phyloP scores from a whole-genome alignment of 2,329 filamentous ascomycete species.

The Fusarium nodosum region DNA sequence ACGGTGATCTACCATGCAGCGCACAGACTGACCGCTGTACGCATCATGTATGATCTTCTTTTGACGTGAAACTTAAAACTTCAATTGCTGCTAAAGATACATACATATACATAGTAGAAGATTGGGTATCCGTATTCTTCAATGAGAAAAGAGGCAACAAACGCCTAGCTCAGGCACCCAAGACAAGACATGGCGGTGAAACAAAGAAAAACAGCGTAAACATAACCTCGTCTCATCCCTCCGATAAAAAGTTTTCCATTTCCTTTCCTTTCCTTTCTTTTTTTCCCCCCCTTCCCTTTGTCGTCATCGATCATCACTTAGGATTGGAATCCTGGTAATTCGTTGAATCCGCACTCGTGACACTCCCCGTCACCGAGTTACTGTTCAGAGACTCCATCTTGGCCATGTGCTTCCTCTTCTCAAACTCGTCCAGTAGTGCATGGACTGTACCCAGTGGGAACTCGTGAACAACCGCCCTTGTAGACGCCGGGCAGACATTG shows the following conservation, averaged over 20 bases:
- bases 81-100: background rate
- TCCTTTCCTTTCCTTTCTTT: background rate
- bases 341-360: constrained; percentile 26
- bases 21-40: constrained; percentile 2
- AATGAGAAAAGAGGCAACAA: constrained; percentile 2
- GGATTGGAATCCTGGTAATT: constrained; percentile 24
- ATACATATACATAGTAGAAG: background rate
- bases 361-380: constrained; percentile 21
- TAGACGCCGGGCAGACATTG: constrained; percentile 48
- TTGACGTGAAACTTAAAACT: background rate
- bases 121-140: constrained; percentile 7
- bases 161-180: background rate
- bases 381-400: constrained; percentile 37
- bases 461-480: constrained; percentile 22
- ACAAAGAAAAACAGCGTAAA: background rate
- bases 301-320: constrained; percentile 1
- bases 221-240: constrained; percentile 5
- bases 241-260: background rate
- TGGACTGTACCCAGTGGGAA: constrained; percentile 39
- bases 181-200: constrained; percentile 1
- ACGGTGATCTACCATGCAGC: background rate
- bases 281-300: background rate
- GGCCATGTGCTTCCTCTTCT: constrained; percentile 37
- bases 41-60: background rate
- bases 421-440: constrained; percentile 39